phyloP scores from a whole-genome alignment of 1,139 yeast genomes.

The Sugiyamaella sp. region DNA sequence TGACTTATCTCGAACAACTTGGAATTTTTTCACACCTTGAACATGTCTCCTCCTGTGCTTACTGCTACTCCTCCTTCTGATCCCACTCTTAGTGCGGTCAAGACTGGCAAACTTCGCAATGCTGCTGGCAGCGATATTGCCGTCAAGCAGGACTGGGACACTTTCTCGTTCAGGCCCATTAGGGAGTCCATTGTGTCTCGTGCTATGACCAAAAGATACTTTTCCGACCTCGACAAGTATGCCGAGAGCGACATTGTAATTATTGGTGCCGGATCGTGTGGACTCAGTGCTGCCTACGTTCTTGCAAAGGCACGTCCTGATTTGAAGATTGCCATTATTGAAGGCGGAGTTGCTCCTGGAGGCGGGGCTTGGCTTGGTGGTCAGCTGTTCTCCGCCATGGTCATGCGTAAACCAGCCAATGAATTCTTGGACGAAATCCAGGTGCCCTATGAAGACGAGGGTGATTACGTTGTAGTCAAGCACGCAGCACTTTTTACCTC shows the following conservation, averaged over 20 bases:
- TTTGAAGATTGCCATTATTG: constrained; percentile 72
- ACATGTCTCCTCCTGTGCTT: constrained; percentile 22
- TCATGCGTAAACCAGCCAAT: constrained; percentile 77
- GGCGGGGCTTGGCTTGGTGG: constrained; percentile 86
- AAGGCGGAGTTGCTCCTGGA: constrained; percentile 75
- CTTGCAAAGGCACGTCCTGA: constrained; percentile 78
- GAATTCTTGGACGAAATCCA: constrained; percentile 65
- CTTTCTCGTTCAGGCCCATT: constrained; percentile 69
- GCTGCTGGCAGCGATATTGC: constrained; percentile 25
- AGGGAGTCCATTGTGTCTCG: constrained; percentile 81
- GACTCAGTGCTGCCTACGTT: constrained; percentile 60
- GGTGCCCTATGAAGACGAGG: constrained; percentile 75
- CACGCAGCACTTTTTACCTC: constrained; percentile 81
- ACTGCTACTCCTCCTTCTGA: constrained; percentile 7
- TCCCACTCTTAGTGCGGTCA: constrained; percentile 1
- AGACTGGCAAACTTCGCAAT: constrained; percentile 12
- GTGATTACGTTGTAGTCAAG: constrained; percentile 77
- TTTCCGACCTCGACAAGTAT: constrained; percentile 70
- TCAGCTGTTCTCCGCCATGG: constrained; percentile 79
- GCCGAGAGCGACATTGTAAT: constrained; percentile 77
- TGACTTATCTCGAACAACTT: constrained; percentile 14
- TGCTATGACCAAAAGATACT: constrained; percentile 79
- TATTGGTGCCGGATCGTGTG: constrained; percentile 81
- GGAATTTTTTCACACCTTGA: constrained; percentile 13
- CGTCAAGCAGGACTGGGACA: constrained; percentile 54